A percentile compares a stretch with the other conserved stretches of the same genome.
phyloP scores from a whole-genome alignment of 805 yeast genomes.

The Ogataea salicorniae region DNA sequence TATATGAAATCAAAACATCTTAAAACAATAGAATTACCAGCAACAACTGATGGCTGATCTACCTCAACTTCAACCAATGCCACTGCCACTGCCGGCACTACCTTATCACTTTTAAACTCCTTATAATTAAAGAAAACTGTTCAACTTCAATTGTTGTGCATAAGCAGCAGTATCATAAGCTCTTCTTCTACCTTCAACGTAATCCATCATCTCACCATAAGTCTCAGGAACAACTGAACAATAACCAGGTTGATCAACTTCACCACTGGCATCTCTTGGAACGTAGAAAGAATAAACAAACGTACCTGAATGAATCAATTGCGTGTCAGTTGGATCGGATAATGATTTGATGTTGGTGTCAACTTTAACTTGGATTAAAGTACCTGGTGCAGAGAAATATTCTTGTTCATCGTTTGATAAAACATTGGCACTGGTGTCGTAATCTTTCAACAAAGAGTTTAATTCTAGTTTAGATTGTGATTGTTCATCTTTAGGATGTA shows the following conservation, averaged over 20 bases:
- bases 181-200: conserved; percentile 85
- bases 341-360: conserved; percentile 72
- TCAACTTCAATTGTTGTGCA: conserved; percentile 40
- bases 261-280: conserved; percentile 47
- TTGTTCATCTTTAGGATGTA: conserved; percentile 36
- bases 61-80: background rate
- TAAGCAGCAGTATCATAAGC: conserved; percentile 76
- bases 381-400: conserved; percentile 71
- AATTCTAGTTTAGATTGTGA: conserved; percentile 23
- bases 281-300: conserved; percentile 88
- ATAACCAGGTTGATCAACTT: conserved; percentile 47
- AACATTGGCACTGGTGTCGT: conserved; percentile 54
- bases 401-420: conserved; percentile 48
- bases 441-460: conserved; percentile 34
- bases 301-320: conserved; percentile 71
- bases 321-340: conserved; percentile 41
- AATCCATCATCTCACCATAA: conserved; percentile 88
- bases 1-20: no score
- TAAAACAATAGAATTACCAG: no score
- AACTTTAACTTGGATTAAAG: conserved; percentile 84
- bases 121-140: background rate
- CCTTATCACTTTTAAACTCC: background rate
- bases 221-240: conserved; percentile 81
- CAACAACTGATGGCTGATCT: no score
- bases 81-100: background rate